A percentile compares a stretch with the other conserved stretches of the same genome.
These are phyloP conservation scores for Casaregolazyma lundiana DNA, from an alignment of 1,139 yeast species.

Conservation along the genomic window DNA sequence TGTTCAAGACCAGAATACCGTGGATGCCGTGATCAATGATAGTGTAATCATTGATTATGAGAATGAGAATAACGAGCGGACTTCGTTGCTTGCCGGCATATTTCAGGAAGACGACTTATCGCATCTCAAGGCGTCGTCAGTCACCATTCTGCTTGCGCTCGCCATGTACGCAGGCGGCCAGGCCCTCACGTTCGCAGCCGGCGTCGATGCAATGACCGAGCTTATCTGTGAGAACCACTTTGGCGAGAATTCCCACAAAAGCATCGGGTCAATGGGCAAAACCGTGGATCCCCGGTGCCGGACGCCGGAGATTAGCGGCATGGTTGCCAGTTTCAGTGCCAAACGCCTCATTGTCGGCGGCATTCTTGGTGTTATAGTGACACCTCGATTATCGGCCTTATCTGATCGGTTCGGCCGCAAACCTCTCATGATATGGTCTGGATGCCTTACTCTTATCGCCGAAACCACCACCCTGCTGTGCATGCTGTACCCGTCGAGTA, in stretches of 20 bases:
- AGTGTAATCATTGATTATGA: slow-evolving; percentile 7
- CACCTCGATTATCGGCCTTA: slow-evolving; percentile 47
- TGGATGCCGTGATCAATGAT: slow-evolving; percentile 11
- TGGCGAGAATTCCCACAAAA: slow-evolving; percentile 1
- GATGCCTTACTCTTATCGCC: slow-evolving; percentile 30
- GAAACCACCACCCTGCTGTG: slow-evolving; percentile 25
- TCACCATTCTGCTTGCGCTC: slow-evolving; percentile 14
- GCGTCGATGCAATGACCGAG: slow-evolving; percentile 25
- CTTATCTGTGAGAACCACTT: slow-evolving; percentile 24
- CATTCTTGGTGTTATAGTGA: slow-evolving; percentile 22
- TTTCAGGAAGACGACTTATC: neutral
- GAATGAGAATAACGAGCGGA: slow-evolving; percentile 6
- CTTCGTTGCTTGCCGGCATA: slow-evolving; percentile 1
- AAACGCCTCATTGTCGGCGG: slow-evolving; percentile 23
- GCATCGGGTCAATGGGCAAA: slow-evolving; percentile 7
- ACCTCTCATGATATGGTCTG: slow-evolving; percentile 39
- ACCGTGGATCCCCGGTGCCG: slow-evolving; percentile 25
- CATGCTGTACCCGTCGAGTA: slow-evolving; percentile 26
- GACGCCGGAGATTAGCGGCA: slow-evolving; percentile 23
- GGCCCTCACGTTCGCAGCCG: slow-evolving; percentile 21
- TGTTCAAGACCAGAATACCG: slow-evolving; percentile 10
- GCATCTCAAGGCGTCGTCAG: slow-evolving; percentile 5
- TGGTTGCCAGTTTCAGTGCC: slow-evolving; percentile 27
- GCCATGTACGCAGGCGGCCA: slow-evolving; percentile 19
- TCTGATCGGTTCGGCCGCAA: slow-evolving; percentile 65